These are phyloP conservation scores for Aureobasidium sp. DNA, from an alignment of 2,329 filamentous ascomycete genomes.

Conservation along the genomic window DNA sequence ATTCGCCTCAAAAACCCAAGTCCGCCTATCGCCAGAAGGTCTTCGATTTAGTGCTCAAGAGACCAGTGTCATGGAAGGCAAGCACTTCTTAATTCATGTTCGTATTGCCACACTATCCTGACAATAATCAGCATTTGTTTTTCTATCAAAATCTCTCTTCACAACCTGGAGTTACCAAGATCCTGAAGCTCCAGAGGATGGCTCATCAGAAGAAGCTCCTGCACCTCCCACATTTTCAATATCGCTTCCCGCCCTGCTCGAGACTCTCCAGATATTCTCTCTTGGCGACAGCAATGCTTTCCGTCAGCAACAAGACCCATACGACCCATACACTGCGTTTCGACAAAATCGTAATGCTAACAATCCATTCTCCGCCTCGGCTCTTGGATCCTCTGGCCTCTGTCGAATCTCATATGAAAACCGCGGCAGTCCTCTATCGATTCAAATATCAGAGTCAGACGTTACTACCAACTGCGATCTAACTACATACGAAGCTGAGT, in stretches of 20 bases:
- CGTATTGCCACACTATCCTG: conserved; percentile 15
- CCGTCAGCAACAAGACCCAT: conserved; percentile 29
- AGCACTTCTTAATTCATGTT: conserved; percentile 16
- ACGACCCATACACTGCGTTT: conserved; percentile 34
- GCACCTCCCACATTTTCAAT: conserved; percentile 66
- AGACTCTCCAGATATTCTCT: conserved; percentile 92
- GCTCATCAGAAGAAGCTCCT: conserved; percentile 32
- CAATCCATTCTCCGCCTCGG: conserved; percentile 77
- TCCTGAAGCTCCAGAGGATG: conserved; percentile 35
- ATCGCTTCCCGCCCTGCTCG: conserved; percentile 77
- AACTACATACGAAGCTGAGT: conserved; percentile 60
- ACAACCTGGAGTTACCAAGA: conserved; percentile 69
- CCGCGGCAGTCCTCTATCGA: conserved; percentile 74
- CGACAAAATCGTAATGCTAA: conserved; percentile 35
- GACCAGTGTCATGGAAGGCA: conserved; percentile 83
- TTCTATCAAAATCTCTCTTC: conserved; percentile 84
- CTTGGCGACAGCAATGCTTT: conserved; percentile 36
- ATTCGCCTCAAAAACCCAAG: conserved; percentile 52
- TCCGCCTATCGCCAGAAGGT: conserved; percentile 79
- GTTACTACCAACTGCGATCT: conserved; percentile 83
- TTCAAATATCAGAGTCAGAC: conserved; percentile 91
- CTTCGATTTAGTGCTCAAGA: conserved; percentile 85
- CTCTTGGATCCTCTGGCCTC: conserved; percentile 74
- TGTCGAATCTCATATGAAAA: conserved; percentile 75
- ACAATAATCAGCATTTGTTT: conserved; percentile 55